Percentiles rank a stretch among this genome's conserved stretches.
Evolutionary conservation across 148 eudicot species (phyloP).

Genomic region (Silene latifolia): DNA sequence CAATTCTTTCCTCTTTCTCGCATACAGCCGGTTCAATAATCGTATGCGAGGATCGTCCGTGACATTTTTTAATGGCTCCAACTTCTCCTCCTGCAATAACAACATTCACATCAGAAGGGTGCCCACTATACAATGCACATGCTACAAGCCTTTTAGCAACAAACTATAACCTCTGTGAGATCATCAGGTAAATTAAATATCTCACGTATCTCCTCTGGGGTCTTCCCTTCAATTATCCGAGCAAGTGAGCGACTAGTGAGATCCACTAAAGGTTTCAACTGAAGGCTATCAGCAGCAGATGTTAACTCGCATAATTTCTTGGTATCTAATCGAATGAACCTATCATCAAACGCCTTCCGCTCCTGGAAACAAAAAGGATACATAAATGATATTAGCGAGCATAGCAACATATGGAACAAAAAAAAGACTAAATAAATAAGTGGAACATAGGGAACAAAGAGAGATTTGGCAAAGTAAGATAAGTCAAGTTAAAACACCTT

Average conservation of each 20-base stretch:
- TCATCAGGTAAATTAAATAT: constrained; percentile 78
- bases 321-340: constrained; percentile 55
- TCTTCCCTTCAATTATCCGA: constrained; percentile 74
- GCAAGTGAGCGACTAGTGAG: constrained; percentile 79
- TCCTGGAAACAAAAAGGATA: constrained; percentile 37
- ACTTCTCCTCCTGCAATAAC: constrained; percentile 70
- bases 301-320: constrained; percentile 63
- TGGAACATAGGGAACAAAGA: background rate
- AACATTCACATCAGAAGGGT: constrained; percentile 17
- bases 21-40: constrained; percentile 74
- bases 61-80: constrained; percentile 75
- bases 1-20: constrained; percentile 80
- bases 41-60: constrained; percentile 85
- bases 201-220: constrained; percentile 77
- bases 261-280: constrained; percentile 72
- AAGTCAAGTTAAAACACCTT: background rate
- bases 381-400: constrained; percentile 1
- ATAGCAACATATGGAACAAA: background rate
- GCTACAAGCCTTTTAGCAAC: constrained; percentile 15
- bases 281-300: constrained; percentile 80
- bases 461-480: background rate
- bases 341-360: constrained; percentile 70
- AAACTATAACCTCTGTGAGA: constrained; percentile 63
- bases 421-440: background rate
- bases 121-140: background rate